Base-by-base conservation (phyloP, 768 basidiomycete species). In the Agrocybe praecox region DNA sequence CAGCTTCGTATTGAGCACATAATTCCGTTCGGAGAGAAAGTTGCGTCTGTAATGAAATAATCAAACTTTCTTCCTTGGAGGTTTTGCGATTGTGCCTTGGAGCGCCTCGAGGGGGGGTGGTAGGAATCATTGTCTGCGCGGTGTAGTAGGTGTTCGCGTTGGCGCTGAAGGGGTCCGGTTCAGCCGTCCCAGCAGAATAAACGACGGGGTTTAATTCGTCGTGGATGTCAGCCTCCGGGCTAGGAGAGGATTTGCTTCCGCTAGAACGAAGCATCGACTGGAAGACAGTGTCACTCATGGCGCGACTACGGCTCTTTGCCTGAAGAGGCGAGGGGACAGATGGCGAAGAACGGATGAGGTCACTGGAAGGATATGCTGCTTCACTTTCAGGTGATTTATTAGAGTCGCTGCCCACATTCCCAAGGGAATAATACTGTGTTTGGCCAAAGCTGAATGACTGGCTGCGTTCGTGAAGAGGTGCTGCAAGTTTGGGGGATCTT, bases 101-200 rank as follows among this genome's bases (percentile, higher is more conserved):
- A 4, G 54, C 47, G n/a, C 75, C 74, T 33, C 75, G 73, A 0
- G 85, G 83, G 18, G 90, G 88, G 0, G 89, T 87, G 0, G 79
- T 76, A 0, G 90, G 88, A 22, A 88, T 85, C 76, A 87, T 82
- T 7, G 84, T 83, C 57, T 88, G 88, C 1, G 89, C 87, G 0
- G 88, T 88, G 65, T 90, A 92, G 65, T 90, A 92, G 0, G 90
- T 89, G 26, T 78, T 86, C 18, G 89, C 88, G 59, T 89, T 77
- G 2, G 82, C 83, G 47, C 83, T 81, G 72, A 92, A 92, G 2
- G 90, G 90, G 67, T 92, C 90, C 7, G 88, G 86, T 61, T 85
- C 84, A 7, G 68, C 52, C 21, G 71, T 58, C 9, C 61, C 64
- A 8, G 64, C 65, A n/a, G 73, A 69, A 64, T 83, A 84, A 2